phyloP scores from a whole-genome alignment of 2,329 filamentous ascomycete genomes.

The Ophiostoma angusticollis region DNA sequence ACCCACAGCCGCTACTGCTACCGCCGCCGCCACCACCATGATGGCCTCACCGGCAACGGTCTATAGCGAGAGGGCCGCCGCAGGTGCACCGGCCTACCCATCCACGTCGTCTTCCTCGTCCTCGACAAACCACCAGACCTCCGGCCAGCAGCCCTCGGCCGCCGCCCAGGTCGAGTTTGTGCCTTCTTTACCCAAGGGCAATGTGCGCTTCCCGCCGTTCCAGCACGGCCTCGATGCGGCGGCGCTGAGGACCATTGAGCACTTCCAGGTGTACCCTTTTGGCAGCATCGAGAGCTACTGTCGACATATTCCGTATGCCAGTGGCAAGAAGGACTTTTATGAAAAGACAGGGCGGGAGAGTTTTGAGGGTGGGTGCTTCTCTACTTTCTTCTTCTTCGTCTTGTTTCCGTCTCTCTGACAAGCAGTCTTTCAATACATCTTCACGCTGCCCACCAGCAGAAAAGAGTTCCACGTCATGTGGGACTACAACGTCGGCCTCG shows the following conservation, averaged over 20 bases:
- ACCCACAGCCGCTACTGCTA: background rate
- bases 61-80: constrained; percentile 9
- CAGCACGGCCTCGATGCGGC: constrained; percentile 47
- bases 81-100: no score
- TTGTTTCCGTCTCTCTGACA: background rate
- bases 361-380: constrained; percentile 58
- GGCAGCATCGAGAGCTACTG: constrained; percentile 48
- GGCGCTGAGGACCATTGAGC: constrained; percentile 43
- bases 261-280: constrained; percentile 54
- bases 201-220: constrained; percentile 61
- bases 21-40: background rate
- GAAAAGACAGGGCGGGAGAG: constrained; percentile 77
- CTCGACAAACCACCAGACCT: background rate
- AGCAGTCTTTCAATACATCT: constrained; percentile 73
- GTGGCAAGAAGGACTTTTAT: constrained; percentile 80
- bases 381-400: background rate
- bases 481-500: constrained; percentile 92
- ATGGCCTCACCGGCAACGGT: constrained; percentile 8
- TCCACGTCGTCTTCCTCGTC: no score
- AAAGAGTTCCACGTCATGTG: constrained; percentile 69
- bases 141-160: background rate
- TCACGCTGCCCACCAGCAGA: constrained; percentile 54
- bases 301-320: constrained; percentile 83
- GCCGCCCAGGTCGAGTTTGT: constrained; percentile 9
- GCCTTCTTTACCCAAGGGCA: constrained; percentile 37